phyloP scores from a whole-genome alignment of 257 asterid genomes.

The Nicotiana noctiflora region DNA sequence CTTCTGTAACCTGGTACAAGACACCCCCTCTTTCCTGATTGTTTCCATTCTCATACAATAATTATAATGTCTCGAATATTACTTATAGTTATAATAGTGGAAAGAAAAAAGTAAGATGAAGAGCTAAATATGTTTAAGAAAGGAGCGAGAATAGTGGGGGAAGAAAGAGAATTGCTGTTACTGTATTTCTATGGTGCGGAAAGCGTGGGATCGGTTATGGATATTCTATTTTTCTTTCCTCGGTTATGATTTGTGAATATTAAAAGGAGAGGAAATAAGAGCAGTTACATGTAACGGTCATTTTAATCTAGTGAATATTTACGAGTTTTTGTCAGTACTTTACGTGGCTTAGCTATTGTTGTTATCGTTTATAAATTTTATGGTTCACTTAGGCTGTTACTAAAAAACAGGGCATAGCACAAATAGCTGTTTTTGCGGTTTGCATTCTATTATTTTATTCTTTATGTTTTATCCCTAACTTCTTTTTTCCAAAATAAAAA shows the following conservation, averaged over 20 bases:
- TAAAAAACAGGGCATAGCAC: too few species aligned
- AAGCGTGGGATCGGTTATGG: constrained; percentile 15
- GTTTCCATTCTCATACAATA: background rate
- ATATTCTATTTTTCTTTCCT: background rate
- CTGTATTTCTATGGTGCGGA: constrained; percentile 20
- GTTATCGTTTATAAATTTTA: background rate
- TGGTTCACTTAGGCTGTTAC: too few species aligned
- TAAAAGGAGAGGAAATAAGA: background rate
- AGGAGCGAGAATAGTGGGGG: background rate
- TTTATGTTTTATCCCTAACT: too few species aligned
- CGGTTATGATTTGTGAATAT: background rate
- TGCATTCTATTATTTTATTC: too few species aligned
- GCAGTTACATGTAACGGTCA: background rate
- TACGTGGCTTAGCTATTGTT: background rate
- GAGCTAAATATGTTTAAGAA: background rate
- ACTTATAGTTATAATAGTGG: background rate
- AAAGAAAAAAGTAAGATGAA: background rate
- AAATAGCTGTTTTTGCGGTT: too few species aligned
- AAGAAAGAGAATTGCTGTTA: background rate
- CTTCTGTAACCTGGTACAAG: constrained; percentile 24
- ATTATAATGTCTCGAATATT: background rate
- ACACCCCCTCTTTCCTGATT: constrained; percentile 3
- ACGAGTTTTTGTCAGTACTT: background rate
- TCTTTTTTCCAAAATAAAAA: too few species aligned
- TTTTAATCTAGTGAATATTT: background rate